These are phyloP conservation scores for Groenewaldozyma auringiensis DNA, from an alignment of 1,139 yeast genomes.

Conservation along the genomic window DNA sequence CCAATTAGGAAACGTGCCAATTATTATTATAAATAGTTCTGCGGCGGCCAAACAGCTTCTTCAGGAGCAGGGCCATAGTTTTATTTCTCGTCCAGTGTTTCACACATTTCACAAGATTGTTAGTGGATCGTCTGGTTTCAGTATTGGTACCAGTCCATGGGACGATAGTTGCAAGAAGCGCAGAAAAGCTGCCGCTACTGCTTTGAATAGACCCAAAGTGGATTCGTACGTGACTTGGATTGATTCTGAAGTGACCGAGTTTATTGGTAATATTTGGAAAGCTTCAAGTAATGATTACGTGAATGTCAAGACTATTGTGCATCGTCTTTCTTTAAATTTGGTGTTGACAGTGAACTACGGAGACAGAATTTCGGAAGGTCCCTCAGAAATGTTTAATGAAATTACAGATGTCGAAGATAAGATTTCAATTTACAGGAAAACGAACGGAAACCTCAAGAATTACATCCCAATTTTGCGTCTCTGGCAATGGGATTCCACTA, in stretches of 20 bases:
- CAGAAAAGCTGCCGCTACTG: constrained; percentile 48
- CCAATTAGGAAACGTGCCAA: constrained; percentile 47
- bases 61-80: constrained; percentile 43
- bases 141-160: constrained; percentile 70
- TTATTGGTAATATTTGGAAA: constrained; percentile 14
- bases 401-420: constrained; percentile 56
- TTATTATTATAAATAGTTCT: constrained; percentile 58
- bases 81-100: constrained; percentile 57
- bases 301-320: constrained; percentile 40
- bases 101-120: constrained; percentile 63
- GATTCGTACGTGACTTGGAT: constrained; percentile 34
- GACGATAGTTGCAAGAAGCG: constrained; percentile 45
- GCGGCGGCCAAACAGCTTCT: constrained; percentile 48
- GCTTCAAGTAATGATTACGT: constrained; percentile 29
- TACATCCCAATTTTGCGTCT: constrained; percentile 47
- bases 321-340: constrained; percentile 46
- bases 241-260: constrained; percentile 36
- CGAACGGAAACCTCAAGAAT: constrained; percentile 55
- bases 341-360: constrained; percentile 58
- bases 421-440: constrained; percentile 55
- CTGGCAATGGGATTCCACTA: constrained; percentile 22
- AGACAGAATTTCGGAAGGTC: constrained; percentile 40
- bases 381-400: constrained; percentile 40
- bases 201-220: constrained; percentile 37
- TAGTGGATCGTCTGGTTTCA: constrained; percentile 47